These are phyloP conservation scores for Volvariella surrecta DNA, from an alignment of 1,284 basidiomycete genomes.

Conservation along the genomic window DNA sequence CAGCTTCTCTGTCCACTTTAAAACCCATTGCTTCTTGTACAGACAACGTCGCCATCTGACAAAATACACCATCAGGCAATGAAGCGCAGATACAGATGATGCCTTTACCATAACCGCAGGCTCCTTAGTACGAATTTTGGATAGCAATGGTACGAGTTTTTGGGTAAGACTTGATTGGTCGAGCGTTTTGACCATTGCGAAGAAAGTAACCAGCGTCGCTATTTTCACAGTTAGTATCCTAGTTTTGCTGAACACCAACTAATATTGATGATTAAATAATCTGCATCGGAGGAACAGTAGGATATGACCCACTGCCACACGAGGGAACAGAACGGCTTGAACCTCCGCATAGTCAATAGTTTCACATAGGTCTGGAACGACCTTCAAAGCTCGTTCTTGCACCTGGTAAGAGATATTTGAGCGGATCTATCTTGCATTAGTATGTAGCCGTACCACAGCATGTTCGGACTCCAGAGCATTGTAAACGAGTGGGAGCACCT, in stretches of 20 bases:
- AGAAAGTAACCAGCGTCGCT: constrained; percentile 82
- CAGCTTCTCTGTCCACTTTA: constrained; percentile 92
- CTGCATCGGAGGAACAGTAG: background rate
- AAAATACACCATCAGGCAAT: constrained; percentile 2
- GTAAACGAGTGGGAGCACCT: constrained; percentile 92
- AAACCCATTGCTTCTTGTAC: constrained; percentile 96
- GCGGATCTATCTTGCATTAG: background rate
- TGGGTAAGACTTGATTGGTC: constrained; percentile 89
- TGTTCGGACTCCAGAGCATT: constrained; percentile 93
- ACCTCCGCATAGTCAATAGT: constrained; percentile 91
- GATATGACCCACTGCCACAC: constrained; percentile 66
- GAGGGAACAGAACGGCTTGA: constrained; percentile 78
- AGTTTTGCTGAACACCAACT: constrained; percentile 89
- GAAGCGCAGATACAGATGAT: constrained; percentile 4
- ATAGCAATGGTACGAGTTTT: constrained; percentile 88
- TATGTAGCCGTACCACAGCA: constrained; percentile 59
- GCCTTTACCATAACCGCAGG: constrained; percentile 76
- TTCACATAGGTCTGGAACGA: constrained; percentile 85
- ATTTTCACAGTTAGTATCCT: constrained; percentile 83
- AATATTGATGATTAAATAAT: constrained; percentile 7
- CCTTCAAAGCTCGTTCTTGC: constrained; percentile 85
- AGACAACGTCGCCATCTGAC: constrained; percentile 83
- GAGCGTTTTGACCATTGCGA: constrained; percentile 88
- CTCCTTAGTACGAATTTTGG: constrained; percentile 94
- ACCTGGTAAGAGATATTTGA: too few relatives aligned